Evolutionary conservation across 352 stramenopile species (phyloP), one percentile per base, ranked within the genome.

Genomic region (Pythium sp.): DNA sequence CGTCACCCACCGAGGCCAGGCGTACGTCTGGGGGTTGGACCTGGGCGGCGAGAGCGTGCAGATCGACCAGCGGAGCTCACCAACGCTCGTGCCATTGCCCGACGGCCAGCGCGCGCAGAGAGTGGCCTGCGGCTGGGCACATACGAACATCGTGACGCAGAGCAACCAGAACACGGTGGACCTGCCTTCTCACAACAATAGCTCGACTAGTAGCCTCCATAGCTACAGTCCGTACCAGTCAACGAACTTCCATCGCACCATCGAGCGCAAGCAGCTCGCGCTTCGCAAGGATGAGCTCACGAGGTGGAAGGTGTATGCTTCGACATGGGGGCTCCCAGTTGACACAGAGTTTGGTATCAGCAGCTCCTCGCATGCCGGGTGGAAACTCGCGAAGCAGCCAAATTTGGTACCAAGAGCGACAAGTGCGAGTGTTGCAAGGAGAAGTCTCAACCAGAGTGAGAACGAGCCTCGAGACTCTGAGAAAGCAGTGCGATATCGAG

Each of bases 11-110:
- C 65, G 32, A 38, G 84, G 84, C 0, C 71, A 74, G 26, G 81
- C 77, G 0, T 91, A 79, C 55, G 71, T 77, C 3, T 94, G 86
- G 86, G 84, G 86, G 1, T 69, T 92, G 8, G 85, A 92, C 53
- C 65, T 92, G 28, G 78, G 68, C 11, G 67, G 72, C 7, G 84
- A 83, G 54, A 80, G 65, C 58, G 75, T 73, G 4, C 75, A 76
- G 20, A 67, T 85, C 9, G 75, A 78, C 47, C 82, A 78, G 57
- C 69, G 77, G 20, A 75, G 57, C 36, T 70, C 71, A 0, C 80
- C 74, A 0, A 73, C 75, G 38, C 58, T 47, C 2, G 64, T 91
- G 5, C 18, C 43, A 2, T 60, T 89, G 7, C 77, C 75, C 1
- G 61, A 71, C 15, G 72, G 75, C 8, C 77, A 92, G 57, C 64